These are phyloP conservation scores for Epichloe typhina DNA, from an alignment of 2,329 filamentous ascomycete genomes.

Conservation along the genomic window DNA sequence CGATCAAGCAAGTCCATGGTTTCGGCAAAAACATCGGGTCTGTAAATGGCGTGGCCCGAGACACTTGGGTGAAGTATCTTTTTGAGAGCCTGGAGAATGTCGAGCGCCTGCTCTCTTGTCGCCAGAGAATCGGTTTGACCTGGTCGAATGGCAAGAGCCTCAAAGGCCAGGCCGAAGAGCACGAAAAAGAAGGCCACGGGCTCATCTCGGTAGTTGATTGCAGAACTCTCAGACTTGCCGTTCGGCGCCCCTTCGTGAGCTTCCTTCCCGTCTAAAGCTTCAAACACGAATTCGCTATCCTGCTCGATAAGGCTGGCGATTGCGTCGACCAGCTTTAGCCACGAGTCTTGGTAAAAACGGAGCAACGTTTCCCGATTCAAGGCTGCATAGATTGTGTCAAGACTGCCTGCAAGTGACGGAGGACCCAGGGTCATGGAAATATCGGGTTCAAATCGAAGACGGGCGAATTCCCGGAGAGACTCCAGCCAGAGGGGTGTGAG, in stretches of 20 bases:
- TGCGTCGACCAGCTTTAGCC: conserved; percentile 92
- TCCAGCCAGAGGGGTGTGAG: conserved; percentile 90
- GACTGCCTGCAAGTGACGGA: conserved; percentile 65
- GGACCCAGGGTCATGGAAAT: conserved; percentile 84
- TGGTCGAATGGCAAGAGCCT: conserved; percentile 77
- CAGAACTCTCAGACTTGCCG: conserved; percentile 47
- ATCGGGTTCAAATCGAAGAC: conserved; percentile 88
- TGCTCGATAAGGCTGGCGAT: conserved; percentile 96
- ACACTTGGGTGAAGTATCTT: conserved; percentile 92
- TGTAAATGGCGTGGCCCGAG: conserved; percentile 90
- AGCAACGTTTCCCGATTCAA: conserved; percentile 88
- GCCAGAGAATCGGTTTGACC: conserved; percentile 38
- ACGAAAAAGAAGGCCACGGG: conserved; percentile 99
- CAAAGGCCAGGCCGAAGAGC: conserved; percentile 89
- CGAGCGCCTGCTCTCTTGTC: conserved; percentile 66
- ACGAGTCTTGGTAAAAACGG: conserved; percentile 92
- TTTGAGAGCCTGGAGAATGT: conserved; percentile 81
- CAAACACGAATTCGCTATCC: conserved; percentile 95
- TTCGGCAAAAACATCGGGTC: conserved; percentile 90
- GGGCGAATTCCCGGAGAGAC: conserved; percentile 84
- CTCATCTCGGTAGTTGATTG: conserved; percentile 96
- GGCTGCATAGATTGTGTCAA: conserved; percentile 90
- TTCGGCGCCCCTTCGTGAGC: conserved; percentile 33
- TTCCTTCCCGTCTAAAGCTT: conserved; percentile 81
- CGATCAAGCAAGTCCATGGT: conserved; percentile 93